Percentiles rank a stretch among this genome's conserved stretches.
These are phyloP conservation scores for Phytophthora sp. DNA, from an alignment of 352 stramenopile species.

Conservation along the genomic window DNA sequence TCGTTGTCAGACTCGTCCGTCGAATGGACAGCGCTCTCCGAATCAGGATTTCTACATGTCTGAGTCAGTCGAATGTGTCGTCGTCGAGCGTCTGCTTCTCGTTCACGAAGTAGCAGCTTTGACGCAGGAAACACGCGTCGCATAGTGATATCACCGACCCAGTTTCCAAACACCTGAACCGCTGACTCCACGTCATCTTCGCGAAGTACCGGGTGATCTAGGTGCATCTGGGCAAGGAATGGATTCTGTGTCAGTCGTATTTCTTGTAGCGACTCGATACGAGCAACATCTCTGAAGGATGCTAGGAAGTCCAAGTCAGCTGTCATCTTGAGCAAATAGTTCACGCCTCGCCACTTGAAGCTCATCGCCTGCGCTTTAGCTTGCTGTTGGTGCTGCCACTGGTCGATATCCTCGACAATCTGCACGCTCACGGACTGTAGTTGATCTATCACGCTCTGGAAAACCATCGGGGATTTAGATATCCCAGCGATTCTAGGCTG, in stretches of 20 bases:
- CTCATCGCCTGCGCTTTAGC: slow-evolving; percentile 28
- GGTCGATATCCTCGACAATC: slow-evolving; percentile 71
- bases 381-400: slow-evolving; percentile 51
- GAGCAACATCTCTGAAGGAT: slow-evolving; percentile 26
- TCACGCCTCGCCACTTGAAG: slow-evolving; percentile 80
- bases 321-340: slow-evolving; percentile 86
- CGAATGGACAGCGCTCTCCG: too few species aligned
- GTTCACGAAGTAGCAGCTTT: slow-evolving; percentile 54
- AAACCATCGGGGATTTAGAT: slow-evolving; percentile 55
- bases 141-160: slow-evolving; percentile 64
- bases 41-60: neutral
- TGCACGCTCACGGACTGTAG: slow-evolving; percentile 66
- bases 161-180: slow-evolving; percentile 41
- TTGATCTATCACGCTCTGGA: slow-evolving; percentile 71
- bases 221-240: slow-evolving; percentile 60
- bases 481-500: slow-evolving; percentile 29
- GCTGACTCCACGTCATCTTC: slow-evolving; percentile 32
- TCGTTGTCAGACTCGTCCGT: slow-evolving; percentile 1
- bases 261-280: slow-evolving; percentile 47
- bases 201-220: slow-evolving; percentile 60
- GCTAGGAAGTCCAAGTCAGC: slow-evolving; percentile 66
- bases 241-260: slow-evolving; percentile 71
- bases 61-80: slow-evolving; percentile 15
- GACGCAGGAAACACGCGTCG: slow-evolving; percentile 58
- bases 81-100: slow-evolving; percentile 29